Evolutionary conservation across 2,329 filamentous ascomycete species (phyloP).

Genomic region (Dactylonectria estremocensis): DNA sequence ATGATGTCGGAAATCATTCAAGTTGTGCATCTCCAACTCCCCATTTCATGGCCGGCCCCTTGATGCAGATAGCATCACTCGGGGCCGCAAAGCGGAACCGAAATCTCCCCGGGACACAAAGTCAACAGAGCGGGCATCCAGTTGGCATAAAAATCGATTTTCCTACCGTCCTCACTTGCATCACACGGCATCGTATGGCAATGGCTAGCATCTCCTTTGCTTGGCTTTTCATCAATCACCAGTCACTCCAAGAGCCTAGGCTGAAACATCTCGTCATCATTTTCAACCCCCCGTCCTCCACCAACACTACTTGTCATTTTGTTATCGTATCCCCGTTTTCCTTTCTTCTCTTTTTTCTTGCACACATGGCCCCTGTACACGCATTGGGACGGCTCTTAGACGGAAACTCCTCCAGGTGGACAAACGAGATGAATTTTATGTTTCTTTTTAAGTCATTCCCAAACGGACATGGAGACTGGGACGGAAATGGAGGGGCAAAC

Average conservation of each 20-base stretch:
- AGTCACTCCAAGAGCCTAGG: not conserved
- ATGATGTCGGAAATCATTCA: not conserved
- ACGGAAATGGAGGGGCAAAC: conserved; percentile 17
- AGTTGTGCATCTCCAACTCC: not conserved
- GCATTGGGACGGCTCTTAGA: conserved; percentile 45
- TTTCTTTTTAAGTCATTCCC: conserved; percentile 24
- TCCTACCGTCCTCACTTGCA: conserved; percentile 18
- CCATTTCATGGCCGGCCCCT: no score
- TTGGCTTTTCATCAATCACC: conserved; percentile 10
- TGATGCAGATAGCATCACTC: conserved; percentile 7
- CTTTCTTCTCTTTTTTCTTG: conserved; percentile 31
- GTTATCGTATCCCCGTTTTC: conserved; percentile 19
- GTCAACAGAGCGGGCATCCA: conserved; percentile 50
- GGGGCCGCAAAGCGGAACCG: conserved; percentile 3
- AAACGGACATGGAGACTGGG: conserved; percentile 22
- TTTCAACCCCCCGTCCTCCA: not conserved
- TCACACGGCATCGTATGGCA: conserved; percentile 29
- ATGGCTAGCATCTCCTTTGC: conserved; percentile 19
- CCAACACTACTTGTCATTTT: not conserved
- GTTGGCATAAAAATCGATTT: conserved; percentile 38
- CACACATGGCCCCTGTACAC: conserved; percentile 39
- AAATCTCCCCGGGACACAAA: conserved; percentile 16
- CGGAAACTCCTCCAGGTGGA: conserved; percentile 8
- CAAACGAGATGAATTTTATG: conserved; percentile 26
- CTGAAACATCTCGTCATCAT: not conserved